Percentiles rank a stretch among this genome's conserved stretches.
phyloP scores from a whole-genome alignment of 805 yeast species.

The Candida montana region DNA sequence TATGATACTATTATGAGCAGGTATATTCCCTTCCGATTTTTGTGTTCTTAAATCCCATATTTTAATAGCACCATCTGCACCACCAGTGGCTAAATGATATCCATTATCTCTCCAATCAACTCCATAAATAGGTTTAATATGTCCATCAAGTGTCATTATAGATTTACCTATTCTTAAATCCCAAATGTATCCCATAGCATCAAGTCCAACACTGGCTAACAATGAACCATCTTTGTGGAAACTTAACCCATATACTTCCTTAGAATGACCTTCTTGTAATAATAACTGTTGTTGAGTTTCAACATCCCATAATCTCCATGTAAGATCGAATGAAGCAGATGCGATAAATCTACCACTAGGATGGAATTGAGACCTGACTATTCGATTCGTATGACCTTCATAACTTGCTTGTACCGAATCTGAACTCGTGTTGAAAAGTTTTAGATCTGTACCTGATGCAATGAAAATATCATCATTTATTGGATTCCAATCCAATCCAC shows the following conservation, averaged over 20 bases:
- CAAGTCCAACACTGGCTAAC: slow-evolving; percentile 72
- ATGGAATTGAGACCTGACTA: slow-evolving; percentile 58
- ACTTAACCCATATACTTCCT: slow-evolving; percentile 56
- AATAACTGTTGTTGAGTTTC: slow-evolving; percentile 43
- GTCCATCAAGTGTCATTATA: slow-evolving; percentile 56
- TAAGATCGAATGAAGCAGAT: slow-evolving; percentile 74
- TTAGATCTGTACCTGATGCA: slow-evolving; percentile 44
- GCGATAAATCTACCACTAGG: slow-evolving; percentile 55
- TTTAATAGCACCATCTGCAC: slow-evolving; percentile 74
- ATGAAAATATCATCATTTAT: slow-evolving; percentile 27
- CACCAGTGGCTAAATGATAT: slow-evolving; percentile 69
- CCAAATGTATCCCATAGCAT: slow-evolving; percentile 73
- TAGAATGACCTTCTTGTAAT: slow-evolving; percentile 83
- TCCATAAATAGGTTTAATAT: slow-evolving; percentile 64
- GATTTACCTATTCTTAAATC: slow-evolving; percentile 76
- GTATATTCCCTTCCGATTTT: slow-evolving; percentile 39
- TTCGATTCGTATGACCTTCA: slow-evolving; percentile 48
- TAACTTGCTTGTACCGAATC: slow-evolving; percentile 13
- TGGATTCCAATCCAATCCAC: slow-evolving; percentile 65
- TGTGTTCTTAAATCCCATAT: slow-evolving; percentile 80
- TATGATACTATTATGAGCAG: slow-evolving; percentile 71
- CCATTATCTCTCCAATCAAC: slow-evolving; percentile 78
- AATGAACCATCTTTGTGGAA: slow-evolving; percentile 78
- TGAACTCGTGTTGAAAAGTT: slow-evolving; percentile 27
- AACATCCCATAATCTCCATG: slow-evolving; percentile 88